Conservation (phyloP, 306 rosid genomes). For the Acmispon strigosus region DNA sequence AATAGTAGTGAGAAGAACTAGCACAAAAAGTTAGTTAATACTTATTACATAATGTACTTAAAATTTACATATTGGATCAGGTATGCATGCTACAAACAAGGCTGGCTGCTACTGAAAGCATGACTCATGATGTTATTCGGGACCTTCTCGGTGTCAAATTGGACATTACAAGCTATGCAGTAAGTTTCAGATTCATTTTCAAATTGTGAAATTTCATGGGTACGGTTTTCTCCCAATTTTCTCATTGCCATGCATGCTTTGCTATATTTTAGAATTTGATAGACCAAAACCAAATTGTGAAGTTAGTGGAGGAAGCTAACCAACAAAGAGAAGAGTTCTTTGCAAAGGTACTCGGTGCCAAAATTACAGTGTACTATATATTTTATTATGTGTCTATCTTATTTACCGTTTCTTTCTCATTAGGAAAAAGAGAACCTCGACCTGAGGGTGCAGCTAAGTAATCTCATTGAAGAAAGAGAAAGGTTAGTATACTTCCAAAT, state of each 20-base stretch:
- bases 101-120: constrained; percentile 87
- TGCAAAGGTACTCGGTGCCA: constrained; percentile 44
- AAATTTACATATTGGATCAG: constrained; percentile 38
- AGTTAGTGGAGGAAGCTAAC: constrained; percentile 66
- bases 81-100: constrained; percentile 75
- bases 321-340: constrained; percentile 52
- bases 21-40: neutral
- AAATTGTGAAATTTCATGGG: neutral
- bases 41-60: neutral
- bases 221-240: neutral
- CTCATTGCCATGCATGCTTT: constrained; percentile 28
- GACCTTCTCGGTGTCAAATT: constrained; percentile 87
- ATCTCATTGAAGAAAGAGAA: constrained; percentile 67
- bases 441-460: constrained; percentile 51
- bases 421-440: constrained; percentile 63
- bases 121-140: constrained; percentile 97
- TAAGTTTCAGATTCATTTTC: constrained; percentile 37
- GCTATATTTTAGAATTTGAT: constrained; percentile 49
- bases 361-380: neutral
- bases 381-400: neutral
- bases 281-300: constrained; percentile 67
- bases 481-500: constrained; percentile 42
- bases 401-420: constrained; percentile 5
- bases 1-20: neutral
- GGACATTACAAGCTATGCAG: constrained; percentile 85